Conservation (phyloP, 2,329 filamentous ascomycete species). For the Blastomyces gilchristii region DNA sequence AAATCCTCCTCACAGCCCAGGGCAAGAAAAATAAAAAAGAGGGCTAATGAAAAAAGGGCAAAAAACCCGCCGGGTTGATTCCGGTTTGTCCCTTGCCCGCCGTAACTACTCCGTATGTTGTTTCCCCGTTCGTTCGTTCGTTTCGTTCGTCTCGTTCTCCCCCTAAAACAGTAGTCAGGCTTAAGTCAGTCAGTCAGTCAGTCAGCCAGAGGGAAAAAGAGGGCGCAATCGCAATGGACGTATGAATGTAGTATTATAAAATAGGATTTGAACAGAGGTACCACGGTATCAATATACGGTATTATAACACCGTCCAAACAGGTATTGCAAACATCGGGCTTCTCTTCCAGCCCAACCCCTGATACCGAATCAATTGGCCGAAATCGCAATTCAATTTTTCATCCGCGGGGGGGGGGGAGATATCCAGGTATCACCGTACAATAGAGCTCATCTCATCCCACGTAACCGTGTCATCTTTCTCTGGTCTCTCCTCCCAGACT, state of each 20-base stretch:
- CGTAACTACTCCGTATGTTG: too few species aligned
- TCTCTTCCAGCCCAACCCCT: background rate
- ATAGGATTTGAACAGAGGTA: background rate
- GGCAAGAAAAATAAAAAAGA: too few species aligned
- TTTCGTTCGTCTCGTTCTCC: too few species aligned
- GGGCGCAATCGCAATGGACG: too few species aligned
- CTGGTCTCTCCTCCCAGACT: too few species aligned
- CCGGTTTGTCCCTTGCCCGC: constrained; percentile 7
- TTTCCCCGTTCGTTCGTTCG: too few species aligned
- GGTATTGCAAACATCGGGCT: background rate
- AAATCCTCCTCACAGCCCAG: background rate
- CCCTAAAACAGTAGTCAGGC: too few species aligned
- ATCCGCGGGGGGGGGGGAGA: too few species aligned
- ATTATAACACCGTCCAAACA: constrained; percentile 3
- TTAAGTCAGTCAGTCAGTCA: too few species aligned
- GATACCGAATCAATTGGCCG: background rate
- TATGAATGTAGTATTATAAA: too few species aligned
- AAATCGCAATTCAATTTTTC: background rate
- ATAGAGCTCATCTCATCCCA: background rate
- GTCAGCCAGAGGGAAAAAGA: too few species aligned
- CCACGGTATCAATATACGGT: background rate
- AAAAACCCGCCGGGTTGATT: constrained; percentile 1
- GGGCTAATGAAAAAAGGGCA: background rate
- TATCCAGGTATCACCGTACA: background rate
- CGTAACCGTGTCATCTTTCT: too few species aligned